phyloP scores from a whole-genome alignment of 163 green algal genomes.

The Volvox carteri region DNA sequence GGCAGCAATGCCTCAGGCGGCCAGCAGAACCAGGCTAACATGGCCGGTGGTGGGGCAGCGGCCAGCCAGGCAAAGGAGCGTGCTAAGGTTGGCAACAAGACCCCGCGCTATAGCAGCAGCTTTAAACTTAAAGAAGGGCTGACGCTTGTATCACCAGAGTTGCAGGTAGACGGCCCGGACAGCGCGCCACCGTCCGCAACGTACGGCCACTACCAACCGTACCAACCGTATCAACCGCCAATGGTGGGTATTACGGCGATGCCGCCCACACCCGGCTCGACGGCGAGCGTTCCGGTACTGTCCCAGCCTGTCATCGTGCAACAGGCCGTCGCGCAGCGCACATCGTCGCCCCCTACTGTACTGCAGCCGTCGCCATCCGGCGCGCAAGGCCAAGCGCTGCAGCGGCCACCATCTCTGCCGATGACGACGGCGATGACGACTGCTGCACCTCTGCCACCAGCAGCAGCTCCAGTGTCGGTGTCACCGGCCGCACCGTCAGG shows the following conservation, averaged over 20 bases:
- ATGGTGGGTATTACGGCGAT: conserved; percentile 2
- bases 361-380: not conserved
- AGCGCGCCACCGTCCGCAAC: not conserved
- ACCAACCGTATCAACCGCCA: conserved; percentile 21
- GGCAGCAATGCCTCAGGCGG: not conserved
- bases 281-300: not conserved
- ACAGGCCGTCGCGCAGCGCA: conserved; percentile 34
- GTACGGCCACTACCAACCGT: conserved; percentile 14
- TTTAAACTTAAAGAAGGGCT: conserved; percentile 42
- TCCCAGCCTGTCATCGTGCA: conserved; percentile 1
- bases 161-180: not conserved
- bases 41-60: not conserved
- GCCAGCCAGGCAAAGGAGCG: conserved; percentile 19
- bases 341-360: conserved; percentile 5
- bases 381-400: not conserved
- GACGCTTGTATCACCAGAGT: not conserved
- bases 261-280: not conserved
- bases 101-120: conserved; percentile 3
- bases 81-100: conserved; percentile 41
- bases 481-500: not conserved
- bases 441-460: not conserved
- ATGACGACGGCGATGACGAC: not conserved
- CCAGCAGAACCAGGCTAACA: conserved; percentile 16
- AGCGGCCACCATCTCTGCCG: not conserved
- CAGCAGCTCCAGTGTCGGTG: not conserved